These are phyloP conservation scores for Henningerozyma blattae DNA, from an alignment of 805 yeast genomes.

Conservation along the genomic window DNA sequence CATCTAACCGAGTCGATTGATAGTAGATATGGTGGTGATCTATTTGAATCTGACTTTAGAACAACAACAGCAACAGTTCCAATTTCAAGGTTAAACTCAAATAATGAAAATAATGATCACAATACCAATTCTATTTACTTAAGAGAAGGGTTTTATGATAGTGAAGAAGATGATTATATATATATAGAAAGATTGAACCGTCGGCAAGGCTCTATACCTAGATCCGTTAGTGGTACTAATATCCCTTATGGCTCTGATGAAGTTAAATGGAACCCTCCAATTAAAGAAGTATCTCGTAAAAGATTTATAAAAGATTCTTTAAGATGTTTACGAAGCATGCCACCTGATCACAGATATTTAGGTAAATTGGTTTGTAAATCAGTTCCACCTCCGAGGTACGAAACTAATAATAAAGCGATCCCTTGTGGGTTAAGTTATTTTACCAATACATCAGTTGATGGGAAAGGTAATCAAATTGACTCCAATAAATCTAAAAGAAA, in stretches of 20 bases:
- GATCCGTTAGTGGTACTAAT: no score
- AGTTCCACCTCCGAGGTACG: conserved; percentile 11
- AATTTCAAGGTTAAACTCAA: background rate
- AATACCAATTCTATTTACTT: conserved; percentile 11
- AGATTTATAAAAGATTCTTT: conserved; percentile 39
- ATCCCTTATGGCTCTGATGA: conserved; percentile 17
- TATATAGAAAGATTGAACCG: conserved; percentile 2
- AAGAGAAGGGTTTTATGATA: conserved; percentile 20
- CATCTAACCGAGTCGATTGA: background rate
- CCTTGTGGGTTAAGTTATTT: conserved; percentile 2
- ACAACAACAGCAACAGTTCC: background rate
- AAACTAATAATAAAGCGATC: conserved; percentile 17
- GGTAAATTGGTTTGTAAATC: conserved; percentile 32
- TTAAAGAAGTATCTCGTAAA: conserved; percentile 25
- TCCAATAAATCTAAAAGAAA: conserved; percentile 5
- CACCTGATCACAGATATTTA: conserved; percentile 41
- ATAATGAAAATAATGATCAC: conserved; percentile 8
- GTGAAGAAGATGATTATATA: conserved; percentile 14
- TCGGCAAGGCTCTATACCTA: background rate
- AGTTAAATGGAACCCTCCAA: conserved; percentile 39
- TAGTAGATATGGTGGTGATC: background rate
- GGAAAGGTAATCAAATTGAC: background rate
- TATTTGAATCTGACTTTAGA: conserved; percentile 1
- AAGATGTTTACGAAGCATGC: conserved; percentile 44
- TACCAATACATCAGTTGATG: background rate